phyloP scores from a whole-genome alignment of 225 moss, liverwort and hornwort genomes.

The Ulota crispa region DNA sequence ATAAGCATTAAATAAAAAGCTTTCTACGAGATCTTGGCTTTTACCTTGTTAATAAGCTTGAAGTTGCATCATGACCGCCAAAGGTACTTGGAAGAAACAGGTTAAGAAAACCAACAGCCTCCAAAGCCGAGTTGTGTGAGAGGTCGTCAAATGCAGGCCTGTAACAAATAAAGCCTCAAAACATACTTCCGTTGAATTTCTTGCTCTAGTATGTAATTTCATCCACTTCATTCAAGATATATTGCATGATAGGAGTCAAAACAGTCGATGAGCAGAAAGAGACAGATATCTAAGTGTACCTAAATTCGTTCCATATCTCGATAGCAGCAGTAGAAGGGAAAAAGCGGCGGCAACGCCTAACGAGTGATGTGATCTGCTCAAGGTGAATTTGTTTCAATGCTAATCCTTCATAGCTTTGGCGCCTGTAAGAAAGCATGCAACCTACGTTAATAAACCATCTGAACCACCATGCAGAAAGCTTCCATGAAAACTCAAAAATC shows the following conservation, averaged over 20 bases:
- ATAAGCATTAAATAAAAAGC: not conserved
- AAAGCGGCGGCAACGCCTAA: conserved; percentile 76
- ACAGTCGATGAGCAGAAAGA: conserved; percentile 14
- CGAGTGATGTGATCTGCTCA: conserved; percentile 73
- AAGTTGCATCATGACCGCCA: conserved; percentile 49
- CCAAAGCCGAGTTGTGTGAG: conserved; percentile 84
- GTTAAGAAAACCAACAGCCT: conserved; percentile 80
- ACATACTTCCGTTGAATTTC: not conserved
- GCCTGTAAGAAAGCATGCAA: conserved; percentile 51
- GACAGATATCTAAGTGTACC: conserved; percentile 38
- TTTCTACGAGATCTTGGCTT: not conserved
- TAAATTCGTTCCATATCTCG: conserved; percentile 93
- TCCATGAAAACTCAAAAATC: conserved; percentile 17
- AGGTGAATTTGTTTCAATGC: conserved; percentile 92
- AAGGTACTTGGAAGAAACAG: conserved; percentile 80
- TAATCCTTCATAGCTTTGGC: conserved; percentile 89
- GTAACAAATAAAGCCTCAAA: conserved; percentile 23
- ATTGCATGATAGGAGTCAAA: not conserved
- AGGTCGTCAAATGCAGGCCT: conserved; percentile 91
- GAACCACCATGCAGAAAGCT: conserved; percentile 4
- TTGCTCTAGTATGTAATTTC: not conserved
- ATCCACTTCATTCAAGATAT: not conserved
- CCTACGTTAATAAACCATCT: conserved; percentile 2
- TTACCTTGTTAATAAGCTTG: conserved; percentile 70
- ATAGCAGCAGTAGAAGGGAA: conserved; percentile 73